Evolutionary conservation across 306 rosid genomes (phyloP), one percentile per base, ranked within the genome.

Genomic region (Trifolium fragiferum): DNA sequence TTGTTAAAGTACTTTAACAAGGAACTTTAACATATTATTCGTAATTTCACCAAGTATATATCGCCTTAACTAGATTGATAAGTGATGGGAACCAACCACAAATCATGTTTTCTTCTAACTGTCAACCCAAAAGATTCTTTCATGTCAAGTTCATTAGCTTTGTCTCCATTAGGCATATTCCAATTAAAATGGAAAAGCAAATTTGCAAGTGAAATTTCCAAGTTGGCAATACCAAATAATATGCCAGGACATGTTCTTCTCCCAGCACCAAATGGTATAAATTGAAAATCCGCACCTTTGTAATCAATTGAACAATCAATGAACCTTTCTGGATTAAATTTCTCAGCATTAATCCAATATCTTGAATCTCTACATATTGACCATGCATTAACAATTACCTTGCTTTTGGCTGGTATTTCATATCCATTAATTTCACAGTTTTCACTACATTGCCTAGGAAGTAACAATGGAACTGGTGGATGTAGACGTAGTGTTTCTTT

Each of bases 381-480:
- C 63, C 63, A 75, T 12, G 50, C 80, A 10, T 80, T 80, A 12
- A 74, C 55, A 53, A 65, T 66, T 18, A 65, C 66, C 40, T 25
- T 75, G 33, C 43, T 65, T 20, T 75, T 64, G 0, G 40, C 54
- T 3, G 74, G 68, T 64, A 59, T 66, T 35, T 67, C 72, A 38
- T 54, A 55, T 8, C 76, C 76, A 16, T 71, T 71, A 3, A 81
- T 75, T 54, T 72, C 69, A 73, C 76, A 77, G 10, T 62, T 81
- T 60, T 83, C 81, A 13, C 68, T 20, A 4, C 80, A 77, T 74
- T 80, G 70, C 16, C 87, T 84, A 49, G 87, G 85, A 59, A 84
- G 76, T 49, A 84, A 66, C 8, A 80, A 50, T 21, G 85, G 78
- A 69, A 8, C 43, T 15, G 82, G 27, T 58, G 78, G 14, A 76